Base-by-base conservation (phyloP, 2,329 filamentous ascomycete genomes). In the Pseudopyricularia javanii region DNA sequence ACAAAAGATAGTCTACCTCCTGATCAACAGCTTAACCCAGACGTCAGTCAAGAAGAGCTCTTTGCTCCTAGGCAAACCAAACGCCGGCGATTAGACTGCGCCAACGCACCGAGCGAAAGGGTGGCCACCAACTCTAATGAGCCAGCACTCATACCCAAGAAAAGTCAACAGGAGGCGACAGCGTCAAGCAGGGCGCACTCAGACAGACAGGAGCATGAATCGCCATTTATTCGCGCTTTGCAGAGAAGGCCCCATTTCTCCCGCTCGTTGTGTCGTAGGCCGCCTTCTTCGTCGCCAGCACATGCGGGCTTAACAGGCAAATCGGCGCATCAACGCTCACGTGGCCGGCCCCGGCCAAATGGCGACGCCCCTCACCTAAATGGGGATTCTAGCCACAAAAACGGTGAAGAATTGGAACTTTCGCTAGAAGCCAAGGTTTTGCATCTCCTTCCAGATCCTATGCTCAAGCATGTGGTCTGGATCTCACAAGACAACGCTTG, bases 401-500 rank as follows among this genome's bases (percentile, higher is more conserved):
- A 43, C n/a, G 17, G 17, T n/a, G 22, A 11, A 43, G 37, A 22
- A 8, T 3, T 20, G 3, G 17, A 7, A 7, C n/a, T n/a, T 8
- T 20, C 17, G 37, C 37, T 22, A 20, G 37, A 43, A 4, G 17
- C 22, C 17, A 43, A 51, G 15, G 49, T 32, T 20, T 26, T 48
- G 17, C 26, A 52, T 5, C 28, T 52, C 6, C 22, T 47, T n/a
- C 43, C 51, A 8, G 30, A 48, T 24, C 48, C 48, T 15, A 17
- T 22, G 12, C 37, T 53, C 33, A 8, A 20, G 9, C 51, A 53
- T 30, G 24, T 53, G 22, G 28, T 28, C 26, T 53, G 51, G 51
- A 33, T 53, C 30, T 20, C 20, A 14, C 37, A 33, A 22, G 51
- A 49, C 9, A 37, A 35, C 8, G 33, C 24, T 12, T 53, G 45